Evolutionary conservation across 768 basidiomycete species (phyloP), one percentile per base, ranked within the genome.

Genomic region (Lentinus brumalis): DNA sequence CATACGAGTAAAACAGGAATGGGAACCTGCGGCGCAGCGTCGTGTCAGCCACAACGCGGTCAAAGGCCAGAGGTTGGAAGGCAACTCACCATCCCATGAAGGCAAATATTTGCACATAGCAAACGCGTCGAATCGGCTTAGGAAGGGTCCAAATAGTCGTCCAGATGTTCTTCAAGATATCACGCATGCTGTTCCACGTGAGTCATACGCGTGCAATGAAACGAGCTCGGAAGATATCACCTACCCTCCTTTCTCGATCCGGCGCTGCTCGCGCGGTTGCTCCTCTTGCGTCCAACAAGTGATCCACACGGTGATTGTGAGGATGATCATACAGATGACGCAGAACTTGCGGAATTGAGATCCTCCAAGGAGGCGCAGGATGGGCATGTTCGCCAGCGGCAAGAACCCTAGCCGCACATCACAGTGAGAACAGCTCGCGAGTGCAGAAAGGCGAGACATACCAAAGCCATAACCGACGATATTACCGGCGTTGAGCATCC

Each of bases 341-440:
- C 95, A 98, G 71, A 99, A 94, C 72, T 96, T 98, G 66, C 96
- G 85, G 78, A 99, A 99, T 72, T 99, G 96, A 40, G 84, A 86
- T 5, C 95, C 96, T 50, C 95, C 96, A 42, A 98, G 78, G 32
- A 91, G 83, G 30, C 84, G 75, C 50, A 99, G 81, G 56, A 95
- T 75, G 6, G 93, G 91, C 54, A 95, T 78, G 58, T 86, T 78
- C 0, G 85, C 86, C 41, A 99, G 83, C n/a, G 96, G 93, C 56
- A 97, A 73, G 76, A 94, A 98, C 16, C 96, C 94, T 88, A 66
- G 15, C 62, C 12, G 15, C n/a, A 60, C 8, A 31, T 3, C 38
- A 11, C 50, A 18, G 44, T 38, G 39, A 39, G 41, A 39, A 6
- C 31, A 56, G 14, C 39, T 35, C 16, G 39, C 14, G 16, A 8